Evolutionary conservation across 352 stramenopile genomes (phyloP).

Genomic region (Thalassiosira ordinaria): DNA sequence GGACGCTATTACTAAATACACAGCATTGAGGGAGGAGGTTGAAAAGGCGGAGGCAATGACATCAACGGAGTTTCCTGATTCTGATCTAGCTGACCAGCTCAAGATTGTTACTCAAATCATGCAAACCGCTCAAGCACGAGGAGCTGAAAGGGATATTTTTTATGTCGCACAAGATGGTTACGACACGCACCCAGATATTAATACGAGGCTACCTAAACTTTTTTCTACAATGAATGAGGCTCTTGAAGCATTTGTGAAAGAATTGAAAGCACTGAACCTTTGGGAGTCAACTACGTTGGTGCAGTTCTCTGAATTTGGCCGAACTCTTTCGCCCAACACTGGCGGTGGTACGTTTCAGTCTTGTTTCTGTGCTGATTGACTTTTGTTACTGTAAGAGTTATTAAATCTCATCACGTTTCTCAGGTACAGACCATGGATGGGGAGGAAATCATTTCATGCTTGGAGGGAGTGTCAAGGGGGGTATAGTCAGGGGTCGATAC

Average conservation of each 20-base stretch:
- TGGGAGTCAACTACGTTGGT: constrained; percentile 47
- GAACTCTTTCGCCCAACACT: constrained; percentile 41
- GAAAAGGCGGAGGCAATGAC: too few species aligned
- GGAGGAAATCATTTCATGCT: constrained; percentile 2
- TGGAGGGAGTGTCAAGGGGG: too few species aligned
- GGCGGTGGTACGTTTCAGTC: background rate
- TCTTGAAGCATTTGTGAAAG: constrained; percentile 43
- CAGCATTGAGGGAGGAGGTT: background rate
- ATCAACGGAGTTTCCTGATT: too few species aligned
- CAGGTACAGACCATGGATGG: background rate
- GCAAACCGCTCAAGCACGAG: too few species aligned
- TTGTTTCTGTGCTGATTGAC: background rate
- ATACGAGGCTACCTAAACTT: constrained; percentile 35
- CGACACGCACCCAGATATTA: too few species aligned
- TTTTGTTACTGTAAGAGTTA: background rate
- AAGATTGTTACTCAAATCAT: too few species aligned
- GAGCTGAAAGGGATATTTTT: too few species aligned
- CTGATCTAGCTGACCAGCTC: too few species aligned
- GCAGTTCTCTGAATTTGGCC: constrained; percentile 45
- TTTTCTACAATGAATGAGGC: constrained; percentile 40
- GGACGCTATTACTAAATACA: background rate
- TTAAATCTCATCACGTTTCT: background rate
- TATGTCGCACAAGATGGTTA: too few species aligned
- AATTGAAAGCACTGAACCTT: constrained; percentile 57
- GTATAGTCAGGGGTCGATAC: too few species aligned